Evolutionary conservation across 164 flowering plant genomes (phyloP).

Genomic region (Houttuynia cordata): DNA sequence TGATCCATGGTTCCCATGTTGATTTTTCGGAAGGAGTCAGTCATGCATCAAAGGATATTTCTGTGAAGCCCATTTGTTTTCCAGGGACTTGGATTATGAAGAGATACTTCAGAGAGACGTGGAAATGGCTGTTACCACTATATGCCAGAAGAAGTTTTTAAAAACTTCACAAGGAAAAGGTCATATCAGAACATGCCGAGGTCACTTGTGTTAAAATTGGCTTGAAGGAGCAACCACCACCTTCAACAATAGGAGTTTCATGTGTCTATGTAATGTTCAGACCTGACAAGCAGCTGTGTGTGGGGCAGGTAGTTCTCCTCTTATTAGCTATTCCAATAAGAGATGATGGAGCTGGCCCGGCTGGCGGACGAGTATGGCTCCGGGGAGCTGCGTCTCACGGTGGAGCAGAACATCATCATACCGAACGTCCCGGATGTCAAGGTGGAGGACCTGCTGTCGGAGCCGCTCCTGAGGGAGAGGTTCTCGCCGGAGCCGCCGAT

Average conservation of each 20-base stretch:
- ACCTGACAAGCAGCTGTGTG: slow-evolving; percentile 67
- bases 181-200: slow-evolving; percentile 20
- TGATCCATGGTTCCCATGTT: slow-evolving; percentile 1
- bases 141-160: slow-evolving; percentile 53
- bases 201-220: slow-evolving; percentile 43
- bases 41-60: slow-evolving; percentile 8
- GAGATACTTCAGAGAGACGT: slow-evolving; percentile 32
- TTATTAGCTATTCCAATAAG: slow-evolving; percentile 8
- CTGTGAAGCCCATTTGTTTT: neutral
- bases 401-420: slow-evolving; percentile 87
- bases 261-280: slow-evolving; percentile 69
- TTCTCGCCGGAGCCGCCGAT: slow-evolving; percentile 68
- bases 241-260: slow-evolving; percentile 79
- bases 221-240: slow-evolving; percentile 81
- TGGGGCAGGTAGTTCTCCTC: slow-evolving; percentile 42
- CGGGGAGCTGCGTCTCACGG: slow-evolving; percentile 87
- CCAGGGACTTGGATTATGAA: slow-evolving; percentile 8
- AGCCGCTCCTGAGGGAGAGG: slow-evolving; percentile 46
- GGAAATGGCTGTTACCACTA: slow-evolving; percentile 29
- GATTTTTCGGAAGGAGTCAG: slow-evolving; percentile 11
- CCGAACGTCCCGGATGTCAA: slow-evolving; percentile 68
- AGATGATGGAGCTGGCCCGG: slow-evolving; percentile 85
- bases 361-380: slow-evolving; percentile 76
- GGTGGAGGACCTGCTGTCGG: slow-evolving; percentile 47
- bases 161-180: slow-evolving; percentile 31